Evolutionary conservation across 2,329 filamentous ascomycete genomes (phyloP).

Genomic region (Alternaria ethzedia): DNA sequence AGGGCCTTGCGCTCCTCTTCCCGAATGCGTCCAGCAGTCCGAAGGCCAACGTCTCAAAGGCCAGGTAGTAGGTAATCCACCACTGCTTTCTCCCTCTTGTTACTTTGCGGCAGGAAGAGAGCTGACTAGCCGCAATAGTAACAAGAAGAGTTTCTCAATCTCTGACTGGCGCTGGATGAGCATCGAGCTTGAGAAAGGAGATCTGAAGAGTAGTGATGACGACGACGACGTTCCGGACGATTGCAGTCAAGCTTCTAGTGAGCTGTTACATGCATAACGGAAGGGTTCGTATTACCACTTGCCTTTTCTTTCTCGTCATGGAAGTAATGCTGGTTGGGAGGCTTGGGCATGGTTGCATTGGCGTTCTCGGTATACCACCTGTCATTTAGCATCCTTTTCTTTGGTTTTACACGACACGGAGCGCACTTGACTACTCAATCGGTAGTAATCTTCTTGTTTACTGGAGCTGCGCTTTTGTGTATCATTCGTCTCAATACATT

Average conservation of each 20-base stretch:
- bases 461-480: neutral
- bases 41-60: constrained; percentile 8
- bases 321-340: neutral
- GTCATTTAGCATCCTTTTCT: neutral
- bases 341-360: neutral
- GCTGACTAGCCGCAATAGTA: constrained; percentile 2
- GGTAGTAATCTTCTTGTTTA: neutral
- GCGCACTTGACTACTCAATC: neutral
- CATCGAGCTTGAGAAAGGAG: constrained; percentile 2
- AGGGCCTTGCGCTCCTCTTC: constrained; percentile 42
- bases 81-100: constrained; percentile 1
- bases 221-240: constrained; percentile 10
- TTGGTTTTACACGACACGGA: neutral
- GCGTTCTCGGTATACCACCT: constrained; percentile 9
- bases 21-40: constrained; percentile 23
- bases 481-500: neutral
- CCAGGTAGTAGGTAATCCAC: constrained; percentile 36
- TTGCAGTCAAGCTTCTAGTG: constrained; percentile 14
- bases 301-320: neutral
- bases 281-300: neutral
- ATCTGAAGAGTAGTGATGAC: constrained; percentile 2
- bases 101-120: neutral
- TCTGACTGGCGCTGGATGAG: constrained; percentile 20
- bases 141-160: constrained; percentile 14
- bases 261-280: constrained; percentile 4